Base-by-base conservation (phyloP, 1,284 basidiomycete species). In the Caloboletus inedulis region DNA sequence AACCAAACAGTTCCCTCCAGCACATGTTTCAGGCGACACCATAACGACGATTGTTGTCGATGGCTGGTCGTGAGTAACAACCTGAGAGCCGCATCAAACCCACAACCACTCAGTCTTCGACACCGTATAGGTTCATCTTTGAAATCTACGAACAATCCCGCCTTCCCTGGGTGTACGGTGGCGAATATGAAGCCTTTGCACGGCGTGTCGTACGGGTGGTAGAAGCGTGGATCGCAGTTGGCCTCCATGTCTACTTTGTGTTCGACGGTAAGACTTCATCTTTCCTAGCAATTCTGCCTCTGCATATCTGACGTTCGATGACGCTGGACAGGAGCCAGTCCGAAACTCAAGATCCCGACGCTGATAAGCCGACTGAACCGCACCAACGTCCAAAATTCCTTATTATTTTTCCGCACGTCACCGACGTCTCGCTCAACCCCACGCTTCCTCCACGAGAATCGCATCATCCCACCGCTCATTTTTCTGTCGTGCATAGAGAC, bases 331-430 rank as follows among this genome's bases (percentile, higher is more conserved):
- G 89, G 91, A 44, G 78, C 90, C 16, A 78, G 77, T 35, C 90
- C 91, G 1, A 72, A 76, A 8, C 72, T 88, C 48, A 95, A 95
- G 68, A 87, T 91, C 59, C 72, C 80, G 1, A 93, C 91, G 0
- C 59, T 83, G 2, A 70, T 88, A 18, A 75, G 77, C 10, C 84
- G 92, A 43, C 68, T 81, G 5, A 75, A 77, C 16, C 77, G 84
- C 59, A 77, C 77, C 4, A 75, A 75, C 54, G 74, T 93, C 36
- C 76, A 85, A 43, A 80, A 82, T 10, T 79, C 84, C 3, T 75
- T 85, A 10, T 74, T 95, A 7, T 95, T 94, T 74, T 94, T 93
- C 70, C 82, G 90, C 30, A 94, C 91, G 4, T 94, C 91, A 0
- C 53, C 78, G 0, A 62, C 71, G 2, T 89, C 91, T 13, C 82